phyloP scores from a whole-genome alignment of 495 filamentous ascomycete species.

The Aspergillus ellipticus region DNA sequence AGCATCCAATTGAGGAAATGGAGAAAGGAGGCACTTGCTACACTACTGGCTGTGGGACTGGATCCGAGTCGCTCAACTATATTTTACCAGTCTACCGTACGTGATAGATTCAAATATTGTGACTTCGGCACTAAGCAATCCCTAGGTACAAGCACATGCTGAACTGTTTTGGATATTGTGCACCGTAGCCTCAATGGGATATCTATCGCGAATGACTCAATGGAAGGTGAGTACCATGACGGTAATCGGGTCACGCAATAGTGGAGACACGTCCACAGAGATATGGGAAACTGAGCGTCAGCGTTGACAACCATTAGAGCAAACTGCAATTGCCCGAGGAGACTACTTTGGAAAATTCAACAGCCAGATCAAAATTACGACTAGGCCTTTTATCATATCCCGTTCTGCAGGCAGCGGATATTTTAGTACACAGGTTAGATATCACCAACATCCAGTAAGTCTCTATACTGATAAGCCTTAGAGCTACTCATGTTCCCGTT shows the following conservation, averaged over 20 bases:
- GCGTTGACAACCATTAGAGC: conserved; percentile 46
- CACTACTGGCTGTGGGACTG: conserved; percentile 78
- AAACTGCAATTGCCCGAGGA: conserved; percentile 62
- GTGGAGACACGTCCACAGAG: not conserved
- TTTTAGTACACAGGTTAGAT: conserved; percentile 73
- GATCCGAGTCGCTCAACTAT: conserved; percentile 71
- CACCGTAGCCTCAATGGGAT: conserved; percentile 82
- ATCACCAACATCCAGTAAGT: conserved; percentile 4
- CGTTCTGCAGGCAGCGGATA: conserved; percentile 91
- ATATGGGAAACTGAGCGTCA: not conserved
- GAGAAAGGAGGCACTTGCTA: conserved; percentile 71
- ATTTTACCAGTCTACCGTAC: conserved; percentile 75
- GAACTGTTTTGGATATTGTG: conserved; percentile 97
- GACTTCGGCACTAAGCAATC: conserved; percentile 14
- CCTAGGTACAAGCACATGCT: conserved; percentile 68
- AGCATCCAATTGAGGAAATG: conserved; percentile 52
- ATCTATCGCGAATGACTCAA: conserved; percentile 92
- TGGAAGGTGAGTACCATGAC: conserved; percentile 75
- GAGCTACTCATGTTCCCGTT: conserved; percentile 91
- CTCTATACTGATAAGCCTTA: conserved; percentile 26
- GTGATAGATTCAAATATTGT: conserved; percentile 4
- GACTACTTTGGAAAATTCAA: conserved; percentile 46
- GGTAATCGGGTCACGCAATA: not conserved
- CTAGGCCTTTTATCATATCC: conserved; percentile 96
- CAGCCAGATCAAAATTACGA: conserved; percentile 59